A percentile compares a stretch with the other conserved stretches of the same genome.
Conservation (phyloP, 257 asterid species). For the Ilex asprella region DNA sequence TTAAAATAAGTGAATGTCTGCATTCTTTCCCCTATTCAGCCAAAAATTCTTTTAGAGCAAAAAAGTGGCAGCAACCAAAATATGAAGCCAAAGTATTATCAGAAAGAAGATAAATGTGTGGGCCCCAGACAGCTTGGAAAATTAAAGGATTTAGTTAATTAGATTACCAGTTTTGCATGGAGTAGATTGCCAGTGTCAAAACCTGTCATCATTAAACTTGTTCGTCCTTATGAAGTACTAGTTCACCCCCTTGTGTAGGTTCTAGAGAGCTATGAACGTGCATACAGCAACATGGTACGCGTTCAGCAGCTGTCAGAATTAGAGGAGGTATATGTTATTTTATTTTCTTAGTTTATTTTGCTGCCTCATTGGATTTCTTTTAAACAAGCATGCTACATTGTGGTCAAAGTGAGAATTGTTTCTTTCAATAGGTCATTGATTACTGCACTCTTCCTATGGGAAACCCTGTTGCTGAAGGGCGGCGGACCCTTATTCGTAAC, state of each 20-base stretch:
- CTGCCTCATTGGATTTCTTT: neutral
- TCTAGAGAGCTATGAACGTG: conserved; percentile 99
- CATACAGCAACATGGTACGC: conserved; percentile 97
- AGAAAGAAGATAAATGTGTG: too few relatives aligned
- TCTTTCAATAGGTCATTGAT: conserved; percentile 72
- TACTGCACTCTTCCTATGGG: conserved; percentile 88
- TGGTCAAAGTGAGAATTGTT: conserved; percentile 13
- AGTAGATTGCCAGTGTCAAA: too few relatives aligned
- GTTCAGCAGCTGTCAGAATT: conserved; percentile 92
- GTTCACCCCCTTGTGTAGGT: conserved; percentile 41
- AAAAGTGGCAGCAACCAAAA: too few relatives aligned
- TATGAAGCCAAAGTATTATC: too few relatives aligned
- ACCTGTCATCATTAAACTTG: too few relatives aligned
- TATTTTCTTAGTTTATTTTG: conserved; percentile 6
- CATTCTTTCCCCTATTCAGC: too few relatives aligned
- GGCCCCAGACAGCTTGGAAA: too few relatives aligned
- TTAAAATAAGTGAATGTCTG: too few relatives aligned
- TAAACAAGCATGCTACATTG: conserved; percentile 8
- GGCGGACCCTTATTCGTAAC: conserved; percentile 78
- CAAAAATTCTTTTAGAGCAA: too few relatives aligned
- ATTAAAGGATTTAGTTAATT: too few relatives aligned
- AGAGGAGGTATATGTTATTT: conserved; percentile 63
- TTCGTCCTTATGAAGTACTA: too few relatives aligned
- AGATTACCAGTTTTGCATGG: too few relatives aligned
- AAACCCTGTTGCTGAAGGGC: conserved; percentile 82